Evolutionary conservation across 1,284 basidiomycete species (phyloP).

Genomic region (Naganishia cerealis): DNA sequence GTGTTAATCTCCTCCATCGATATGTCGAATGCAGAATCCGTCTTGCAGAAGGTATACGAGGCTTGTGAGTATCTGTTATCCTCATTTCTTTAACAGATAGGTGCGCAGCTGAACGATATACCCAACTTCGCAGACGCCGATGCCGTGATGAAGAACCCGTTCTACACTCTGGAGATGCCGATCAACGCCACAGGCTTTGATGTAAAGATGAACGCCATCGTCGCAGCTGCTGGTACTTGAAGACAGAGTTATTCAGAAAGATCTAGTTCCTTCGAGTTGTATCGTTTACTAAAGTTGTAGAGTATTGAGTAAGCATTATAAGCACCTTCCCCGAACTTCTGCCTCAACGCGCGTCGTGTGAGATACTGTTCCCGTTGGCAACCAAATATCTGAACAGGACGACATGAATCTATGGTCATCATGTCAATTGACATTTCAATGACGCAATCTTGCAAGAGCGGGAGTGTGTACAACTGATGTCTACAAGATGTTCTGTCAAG

Average conservation of each 20-base stretch:
- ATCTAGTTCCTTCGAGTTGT: neutral
- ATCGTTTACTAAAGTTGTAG: slow-evolving; percentile 14
- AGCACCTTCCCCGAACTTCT: neutral
- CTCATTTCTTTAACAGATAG: neutral
- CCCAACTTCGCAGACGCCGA: slow-evolving; percentile 60
- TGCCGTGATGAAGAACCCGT: slow-evolving; percentile 98
- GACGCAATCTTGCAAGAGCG: neutral
- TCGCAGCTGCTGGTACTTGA: slow-evolving; percentile 35
- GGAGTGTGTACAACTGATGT: neutral
- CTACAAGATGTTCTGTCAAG: slow-evolving; percentile 10
- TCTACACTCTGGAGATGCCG: slow-evolving; percentile 98
- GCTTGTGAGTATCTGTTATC: slow-evolving; percentile 60
- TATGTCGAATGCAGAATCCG: slow-evolving; percentile 63
- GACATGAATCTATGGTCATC: neutral
- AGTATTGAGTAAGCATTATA: neutral
- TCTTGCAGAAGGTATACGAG: slow-evolving; percentile 81
- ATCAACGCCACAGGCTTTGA: slow-evolving; percentile 91
- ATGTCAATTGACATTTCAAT: neutral
- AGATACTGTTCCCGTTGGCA: neutral
- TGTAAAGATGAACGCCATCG: slow-evolving; percentile 56
- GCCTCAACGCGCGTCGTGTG: neutral
- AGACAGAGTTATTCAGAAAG: neutral
- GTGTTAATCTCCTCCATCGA: slow-evolving; percentile 76
- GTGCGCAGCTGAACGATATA: neutral
- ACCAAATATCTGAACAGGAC: neutral